Evolutionary conservation across 441 rosid genomes (phyloP).

Genomic region (Pelargonium fulgidum): DNA sequence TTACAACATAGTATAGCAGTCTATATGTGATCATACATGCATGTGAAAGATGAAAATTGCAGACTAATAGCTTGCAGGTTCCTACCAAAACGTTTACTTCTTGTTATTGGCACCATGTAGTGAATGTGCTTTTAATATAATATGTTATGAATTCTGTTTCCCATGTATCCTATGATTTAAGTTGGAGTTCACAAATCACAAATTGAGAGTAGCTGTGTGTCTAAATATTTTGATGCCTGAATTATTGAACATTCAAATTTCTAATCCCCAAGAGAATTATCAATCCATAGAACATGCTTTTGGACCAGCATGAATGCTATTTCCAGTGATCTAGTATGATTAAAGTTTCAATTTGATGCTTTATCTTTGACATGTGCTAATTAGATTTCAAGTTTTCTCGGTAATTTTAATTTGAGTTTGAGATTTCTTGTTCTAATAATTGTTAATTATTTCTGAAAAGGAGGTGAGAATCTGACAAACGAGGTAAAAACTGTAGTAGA

Average conservation of each 20-base stretch:
- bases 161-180: background rate
- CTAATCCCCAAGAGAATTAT: too few relatives aligned
- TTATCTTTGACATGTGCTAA: too few relatives aligned
- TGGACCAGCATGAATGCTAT: too few relatives aligned
- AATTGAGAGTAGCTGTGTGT: too few relatives aligned
- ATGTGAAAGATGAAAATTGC: background rate
- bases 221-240: too few relatives aligned
- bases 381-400: too few relatives aligned
- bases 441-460: conserved; percentile 28
- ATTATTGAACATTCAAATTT: too few relatives aligned
- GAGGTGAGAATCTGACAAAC: conserved; percentile 39
- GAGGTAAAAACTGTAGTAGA: conserved; percentile 40
- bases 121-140: background rate
- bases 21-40: background rate
- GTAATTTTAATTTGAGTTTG: background rate
- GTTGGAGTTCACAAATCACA: background rate
- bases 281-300: too few relatives aligned
- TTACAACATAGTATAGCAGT: background rate
- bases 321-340: too few relatives aligned
- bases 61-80: background rate
- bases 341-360: too few relatives aligned
- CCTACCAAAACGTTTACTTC: background rate
- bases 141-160: background rate
- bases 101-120: background rate
- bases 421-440: background rate